Conservation (phyloP, 208 protist genomes). For the Trypanosomatidae sp. region DNA sequence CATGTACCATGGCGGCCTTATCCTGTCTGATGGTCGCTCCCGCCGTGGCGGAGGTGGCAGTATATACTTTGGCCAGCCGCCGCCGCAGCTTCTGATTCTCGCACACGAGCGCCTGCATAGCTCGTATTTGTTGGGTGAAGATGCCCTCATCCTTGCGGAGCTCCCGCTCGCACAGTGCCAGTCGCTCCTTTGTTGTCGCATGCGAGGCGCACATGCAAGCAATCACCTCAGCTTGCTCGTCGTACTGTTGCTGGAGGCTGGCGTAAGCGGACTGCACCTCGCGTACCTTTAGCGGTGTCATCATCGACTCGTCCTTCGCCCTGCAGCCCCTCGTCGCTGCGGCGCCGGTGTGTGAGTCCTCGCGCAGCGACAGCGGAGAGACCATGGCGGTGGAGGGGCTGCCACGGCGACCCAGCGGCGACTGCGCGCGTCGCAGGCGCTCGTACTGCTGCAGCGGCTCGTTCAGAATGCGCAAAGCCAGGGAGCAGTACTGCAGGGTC, state of each 20-base stretch:
- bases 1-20: not conserved
- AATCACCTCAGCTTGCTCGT: constrained; percentile 18
- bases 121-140: constrained; percentile 71
- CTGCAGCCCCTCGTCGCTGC: not conserved
- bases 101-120: constrained; percentile 44
- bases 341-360: not conserved
- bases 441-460: constrained; percentile 54
- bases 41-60: not conserved
- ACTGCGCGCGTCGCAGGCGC: constrained; percentile 28
- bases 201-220: constrained; percentile 18
- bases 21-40: not conserved
- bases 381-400: not conserved
- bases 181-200: constrained; percentile 30
- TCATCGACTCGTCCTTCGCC: not conserved
- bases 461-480: constrained; percentile 91
- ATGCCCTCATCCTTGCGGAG: constrained; percentile 68
- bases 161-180: constrained; percentile 63
- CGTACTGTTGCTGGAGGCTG: constrained; percentile 27
- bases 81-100: constrained; percentile 51
- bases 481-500: constrained; percentile 92
- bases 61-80: constrained; percentile 10
- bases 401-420: not conserved
- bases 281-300: not conserved
- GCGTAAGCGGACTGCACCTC: constrained; percentile 14
- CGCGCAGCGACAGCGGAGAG: constrained; percentile 6